A percentile compares a stretch with the other conserved stretches of the same genome.
Conservation (phyloP, 768 basidiomycete species). For the Saitozyma sp. region DNA sequence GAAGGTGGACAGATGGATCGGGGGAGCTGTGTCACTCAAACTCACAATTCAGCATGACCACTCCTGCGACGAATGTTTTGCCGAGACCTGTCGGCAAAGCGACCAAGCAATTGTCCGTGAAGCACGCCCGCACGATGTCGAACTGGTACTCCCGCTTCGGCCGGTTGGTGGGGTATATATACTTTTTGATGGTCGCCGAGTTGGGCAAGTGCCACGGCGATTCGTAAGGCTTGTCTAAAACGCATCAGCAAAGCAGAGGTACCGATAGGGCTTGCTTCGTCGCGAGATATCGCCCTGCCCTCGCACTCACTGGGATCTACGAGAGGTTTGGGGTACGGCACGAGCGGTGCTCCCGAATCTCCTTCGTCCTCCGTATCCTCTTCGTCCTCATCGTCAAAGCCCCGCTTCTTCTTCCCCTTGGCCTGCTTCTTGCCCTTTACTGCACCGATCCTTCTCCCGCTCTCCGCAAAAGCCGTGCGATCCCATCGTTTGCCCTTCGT, state of each 20-base stretch:
- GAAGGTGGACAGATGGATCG: not conserved
- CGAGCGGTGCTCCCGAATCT: slow-evolving; percentile 57
- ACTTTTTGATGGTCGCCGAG: slow-evolving; percentile 60
- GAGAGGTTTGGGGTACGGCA: slow-evolving; percentile 81
- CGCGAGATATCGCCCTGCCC: not conserved
- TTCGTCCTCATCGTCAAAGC: slow-evolving; percentile 43
- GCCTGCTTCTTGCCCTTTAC: slow-evolving; percentile 61
- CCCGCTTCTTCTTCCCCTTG: slow-evolving; percentile 44
- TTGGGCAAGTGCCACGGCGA: slow-evolving; percentile 42
- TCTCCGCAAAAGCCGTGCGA: slow-evolving; percentile 79
- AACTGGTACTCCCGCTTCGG: slow-evolving; percentile 90
- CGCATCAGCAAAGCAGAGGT: not conserved
- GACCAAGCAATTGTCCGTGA: slow-evolving; percentile 91
- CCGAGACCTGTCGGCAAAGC: slow-evolving; percentile 93
- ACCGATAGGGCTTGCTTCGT: not conserved
- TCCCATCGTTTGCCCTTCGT: slow-evolving; percentile 77
- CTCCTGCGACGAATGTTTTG: slow-evolving; percentile 97
- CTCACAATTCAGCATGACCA: slow-evolving; percentile 91
- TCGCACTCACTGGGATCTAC: slow-evolving; percentile 61
- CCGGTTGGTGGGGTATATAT: slow-evolving; percentile 87
- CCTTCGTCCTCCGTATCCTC: slow-evolving; percentile 53
- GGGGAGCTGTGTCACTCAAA: slow-evolving; percentile 17
- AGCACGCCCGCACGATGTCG: slow-evolving; percentile 79
- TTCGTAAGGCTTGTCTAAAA: slow-evolving; percentile 28
- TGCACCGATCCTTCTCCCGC: slow-evolving; percentile 58